A percentile compares a stretch with the other conserved stretches of the same genome.
Evolutionary conservation across 371 early-diverging fungal species (phyloP).

Genomic region (Apophysomyces trapeziformis): DNA sequence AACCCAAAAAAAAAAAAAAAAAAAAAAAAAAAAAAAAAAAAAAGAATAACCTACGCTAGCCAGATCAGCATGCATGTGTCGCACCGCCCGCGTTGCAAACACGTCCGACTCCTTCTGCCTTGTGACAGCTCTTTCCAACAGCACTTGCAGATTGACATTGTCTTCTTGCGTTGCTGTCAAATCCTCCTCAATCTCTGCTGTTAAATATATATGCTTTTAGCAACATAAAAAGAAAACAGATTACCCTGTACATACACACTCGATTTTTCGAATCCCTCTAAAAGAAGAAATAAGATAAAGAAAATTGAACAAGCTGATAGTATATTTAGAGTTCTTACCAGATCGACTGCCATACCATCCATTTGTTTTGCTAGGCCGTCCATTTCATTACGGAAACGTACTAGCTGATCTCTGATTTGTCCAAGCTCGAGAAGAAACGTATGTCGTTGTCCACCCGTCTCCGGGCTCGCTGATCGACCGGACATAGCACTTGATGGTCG

Average conservation of each 20-base stretch:
- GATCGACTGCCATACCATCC: slow-evolving; percentile 24
- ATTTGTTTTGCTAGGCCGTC: slow-evolving; percentile 60
- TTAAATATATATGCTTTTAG: neutral
- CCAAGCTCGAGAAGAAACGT: slow-evolving; percentile 45
- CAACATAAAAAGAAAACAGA: neutral
- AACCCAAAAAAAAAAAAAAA: no score
- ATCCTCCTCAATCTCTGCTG: slow-evolving; percentile 62
- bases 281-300: neutral
- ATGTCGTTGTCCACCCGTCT: slow-evolving; percentile 18
- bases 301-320: neutral
- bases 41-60: slow-evolving; percentile 42
- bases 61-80: slow-evolving; percentile 59
- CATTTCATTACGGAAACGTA: slow-evolving; percentile 58
- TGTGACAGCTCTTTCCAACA: slow-evolving; percentile 56
- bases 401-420: slow-evolving; percentile 55
- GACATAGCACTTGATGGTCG: slow-evolving; percentile 10
- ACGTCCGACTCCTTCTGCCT: slow-evolving; percentile 61
- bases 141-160: slow-evolving; percentile 62
- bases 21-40: no score
- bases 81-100: slow-evolving; percentile 58
- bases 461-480: neutral
- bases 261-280: slow-evolving; percentile 15
- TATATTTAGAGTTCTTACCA: slow-evolving; percentile 10
- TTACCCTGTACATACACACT: slow-evolving; percentile 12
- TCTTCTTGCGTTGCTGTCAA: slow-evolving; percentile 59